A percentile compares a stretch with the other conserved stretches of the same genome.
Conservation (phyloP, 1,284 basidiomycete species). For the Marasmius tenuissimus region DNA sequence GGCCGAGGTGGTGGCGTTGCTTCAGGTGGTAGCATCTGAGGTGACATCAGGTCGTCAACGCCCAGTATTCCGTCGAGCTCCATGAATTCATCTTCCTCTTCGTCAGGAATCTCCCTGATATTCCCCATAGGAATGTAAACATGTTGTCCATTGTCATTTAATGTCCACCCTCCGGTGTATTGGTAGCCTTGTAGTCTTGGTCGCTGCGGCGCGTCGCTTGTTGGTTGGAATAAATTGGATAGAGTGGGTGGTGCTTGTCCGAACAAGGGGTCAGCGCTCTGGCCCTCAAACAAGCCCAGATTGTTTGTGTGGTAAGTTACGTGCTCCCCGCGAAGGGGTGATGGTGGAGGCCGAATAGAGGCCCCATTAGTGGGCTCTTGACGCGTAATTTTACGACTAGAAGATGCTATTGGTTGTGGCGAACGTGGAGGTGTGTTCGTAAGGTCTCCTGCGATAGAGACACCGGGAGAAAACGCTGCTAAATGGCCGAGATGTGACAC, state of each 20-base stretch:
- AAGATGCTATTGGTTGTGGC: background rate
- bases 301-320: slow-evolving; percentile 13
- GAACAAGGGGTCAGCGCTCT: slow-evolving; percentile 7
- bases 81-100: background rate
- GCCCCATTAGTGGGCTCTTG: background rate
- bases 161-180: background rate
- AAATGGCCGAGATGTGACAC: background rate
- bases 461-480: background rate
- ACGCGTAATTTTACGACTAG: background rate
- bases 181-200: background rate
- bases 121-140: background rate
- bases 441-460: background rate
- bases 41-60: background rate
- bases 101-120: background rate
- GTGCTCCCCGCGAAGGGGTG: background rate
- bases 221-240: slow-evolving; percentile 8
- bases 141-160: background rate
- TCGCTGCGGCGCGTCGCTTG: background rate
- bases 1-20: background rate
- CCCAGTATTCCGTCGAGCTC: background rate
- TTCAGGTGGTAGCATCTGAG: background rate
- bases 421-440: background rate
- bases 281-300: slow-evolving; percentile 7
- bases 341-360: background rate
- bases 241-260: background rate